Base-by-base conservation (phyloP, 23 red algal genomes). In the Gracilaria vermiculophylla region DNA sequence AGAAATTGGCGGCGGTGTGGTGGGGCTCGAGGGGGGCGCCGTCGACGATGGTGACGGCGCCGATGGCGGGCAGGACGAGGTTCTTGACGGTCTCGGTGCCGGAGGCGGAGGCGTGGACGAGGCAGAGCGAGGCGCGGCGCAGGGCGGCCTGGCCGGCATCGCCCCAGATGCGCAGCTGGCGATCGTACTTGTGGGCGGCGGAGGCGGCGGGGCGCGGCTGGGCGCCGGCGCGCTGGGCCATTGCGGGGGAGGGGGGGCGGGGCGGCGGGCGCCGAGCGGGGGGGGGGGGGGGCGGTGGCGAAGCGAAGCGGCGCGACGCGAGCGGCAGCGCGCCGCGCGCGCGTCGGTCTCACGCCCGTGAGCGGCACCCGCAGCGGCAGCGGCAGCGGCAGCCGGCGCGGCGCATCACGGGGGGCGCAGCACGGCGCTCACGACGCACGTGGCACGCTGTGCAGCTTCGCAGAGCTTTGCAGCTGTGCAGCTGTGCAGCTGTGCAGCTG, bases 81-180 rank as follows among this genome's bases (percentile, higher is more conserved):
- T 91, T 95, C 72, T 98, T 98, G 73, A 95, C 49, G 52, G 77
- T 85, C 69, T 98, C 96, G 10, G 96, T 92, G 47, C 82, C 96
- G 47, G 79, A 53, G 50, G 92, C 82, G 25, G 65, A 43, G 72
- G 92, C 84, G 45, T 76, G 78, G 16, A 98, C 80, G 32, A 95
- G 56, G 32, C 85, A 94, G 29, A 98, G 65, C 5, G 82, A 89
- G 35, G 92, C 93, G 31, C 53, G 17, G 52, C 92, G 72, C 16
- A 98, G 67, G 40, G 71, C 80, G 17, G 66, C 20, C 91, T 98
- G 96, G 27, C 92, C 96, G 27, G 53, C 57, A 33, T 98, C 92
- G 60, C 96, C 96, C 96, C 96, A 98, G 66, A 98, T 78, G 12
- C 89, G 80, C 17, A 96, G 54, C 87, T 96, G 94, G 47, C 94